Percentiles rank a stretch among this genome's conserved stretches.
These are phyloP conservation scores for Polysphondylium violaceum DNA, from an alignment of 78 protist species.

Conservation along the genomic window DNA sequence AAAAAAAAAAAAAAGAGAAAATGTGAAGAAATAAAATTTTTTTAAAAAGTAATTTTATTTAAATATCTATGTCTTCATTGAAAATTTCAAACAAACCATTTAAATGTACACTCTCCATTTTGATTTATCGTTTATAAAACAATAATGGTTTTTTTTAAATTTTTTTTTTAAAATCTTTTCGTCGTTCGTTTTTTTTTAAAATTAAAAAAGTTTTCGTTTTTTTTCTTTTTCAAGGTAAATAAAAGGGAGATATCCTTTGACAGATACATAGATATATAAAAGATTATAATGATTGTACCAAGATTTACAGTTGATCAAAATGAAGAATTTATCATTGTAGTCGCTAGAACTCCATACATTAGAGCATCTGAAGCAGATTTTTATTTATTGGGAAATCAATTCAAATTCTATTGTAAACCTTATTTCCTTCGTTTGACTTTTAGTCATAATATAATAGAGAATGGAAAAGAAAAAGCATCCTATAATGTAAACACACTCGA, in stretches of 20 bases:
- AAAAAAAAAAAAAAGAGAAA: no score
- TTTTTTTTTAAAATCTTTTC: neutral
- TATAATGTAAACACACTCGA: conserved; percentile 49
- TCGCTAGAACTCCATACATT: conserved; percentile 76
- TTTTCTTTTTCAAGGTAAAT: neutral
- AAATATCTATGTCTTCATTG: no score
- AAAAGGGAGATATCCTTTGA: no score
- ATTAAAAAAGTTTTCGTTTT: neutral
- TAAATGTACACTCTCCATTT: no score
- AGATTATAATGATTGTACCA: conserved; percentile 58
- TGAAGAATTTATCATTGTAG: conserved; percentile 56
- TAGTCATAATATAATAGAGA: conserved; percentile 36
- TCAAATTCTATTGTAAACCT: conserved; percentile 78
- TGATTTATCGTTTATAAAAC: no score
- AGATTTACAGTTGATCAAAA: conserved; percentile 75
- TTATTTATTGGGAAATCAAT: conserved; percentile 48
- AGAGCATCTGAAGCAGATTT: conserved; percentile 77
- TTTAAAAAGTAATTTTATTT: no score
- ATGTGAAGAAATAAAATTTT: no score
- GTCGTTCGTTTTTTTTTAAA: neutral
- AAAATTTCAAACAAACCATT: no score
- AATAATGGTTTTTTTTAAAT: neutral
- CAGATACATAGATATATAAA: no score
- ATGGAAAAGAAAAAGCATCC: conserved; percentile 70
- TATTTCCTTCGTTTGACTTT: conserved; percentile 67